Evolutionary conservation across 2,329 filamentous ascomycete species (phyloP).

Genomic region (Aspergillus versicolor): DNA sequence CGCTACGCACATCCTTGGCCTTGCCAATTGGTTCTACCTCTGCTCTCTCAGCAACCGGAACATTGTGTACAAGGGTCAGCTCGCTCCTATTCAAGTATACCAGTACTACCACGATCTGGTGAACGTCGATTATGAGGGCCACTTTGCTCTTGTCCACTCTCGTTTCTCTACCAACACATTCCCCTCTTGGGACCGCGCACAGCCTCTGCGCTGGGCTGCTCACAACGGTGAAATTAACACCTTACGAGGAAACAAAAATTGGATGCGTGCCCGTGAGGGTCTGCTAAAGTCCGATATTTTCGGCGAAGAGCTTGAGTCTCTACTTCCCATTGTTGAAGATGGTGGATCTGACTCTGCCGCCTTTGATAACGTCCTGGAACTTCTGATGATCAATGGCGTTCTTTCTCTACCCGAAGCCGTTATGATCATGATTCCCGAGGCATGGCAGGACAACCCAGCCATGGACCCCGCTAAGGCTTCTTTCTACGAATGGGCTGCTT

Average conservation of each 20-base stretch:
- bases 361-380: conserved; percentile 93
- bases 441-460: conserved; percentile 88
- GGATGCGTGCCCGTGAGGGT: conserved; percentile 97
- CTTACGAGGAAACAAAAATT: conserved; percentile 96
- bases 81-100: conserved; percentile 92
- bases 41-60: conserved; percentile 97
- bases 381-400: conserved; percentile 92
- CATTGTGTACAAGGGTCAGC: conserved; percentile 97
- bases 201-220: conserved; percentile 92
- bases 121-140: conserved; percentile 94
- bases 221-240: conserved; percentile 99
- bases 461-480: conserved; percentile 96
- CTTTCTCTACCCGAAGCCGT: conserved; percentile 92
- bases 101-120: conserved; percentile 97
- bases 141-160: conserved; percentile 95
- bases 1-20: conserved; percentile 87
- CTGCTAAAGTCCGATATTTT: conserved; percentile 92
- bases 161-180: conserved; percentile 99
- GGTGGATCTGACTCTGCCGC: conserved; percentile 95
- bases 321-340: conserved; percentile 95
- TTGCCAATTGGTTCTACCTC: conserved; percentile 98
- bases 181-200: conserved; percentile 95
- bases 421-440: conserved; percentile 98
- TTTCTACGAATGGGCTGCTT: conserved; percentile 98
- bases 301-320: conserved; percentile 81